Percentiles rank a stretch among this genome's conserved stretches.
Evolutionary conservation across 2,329 filamentous ascomycete species (phyloP).

Genomic region (Rutstroemia sp.): DNA sequence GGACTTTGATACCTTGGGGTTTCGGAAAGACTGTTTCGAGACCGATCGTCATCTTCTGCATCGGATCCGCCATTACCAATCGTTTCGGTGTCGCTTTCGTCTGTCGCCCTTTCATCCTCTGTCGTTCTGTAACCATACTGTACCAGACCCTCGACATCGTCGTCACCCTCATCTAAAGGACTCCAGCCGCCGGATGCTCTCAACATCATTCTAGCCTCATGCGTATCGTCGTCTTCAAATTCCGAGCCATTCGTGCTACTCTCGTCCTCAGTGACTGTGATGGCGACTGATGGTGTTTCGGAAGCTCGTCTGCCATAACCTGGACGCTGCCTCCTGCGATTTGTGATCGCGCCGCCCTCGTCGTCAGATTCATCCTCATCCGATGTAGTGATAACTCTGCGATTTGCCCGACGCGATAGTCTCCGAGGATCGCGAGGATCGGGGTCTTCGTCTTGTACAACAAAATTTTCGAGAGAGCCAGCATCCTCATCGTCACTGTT

Average conservation of each 20-base stretch:
- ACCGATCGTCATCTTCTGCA: slow-evolving; percentile 21
- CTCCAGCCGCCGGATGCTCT: slow-evolving; percentile 26
- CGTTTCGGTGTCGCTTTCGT: slow-evolving; percentile 25
- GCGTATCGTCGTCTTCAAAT: slow-evolving; percentile 19
- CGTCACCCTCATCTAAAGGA: slow-evolving; percentile 27
- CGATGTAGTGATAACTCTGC: slow-evolving; percentile 18
- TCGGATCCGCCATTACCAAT: slow-evolving; percentile 21
- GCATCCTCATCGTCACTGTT: slow-evolving; percentile 21
- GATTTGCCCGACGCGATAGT: not conserved
- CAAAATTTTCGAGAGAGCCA: slow-evolving; percentile 25
- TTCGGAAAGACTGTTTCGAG: slow-evolving; percentile 18
- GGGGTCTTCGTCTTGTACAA: slow-evolving; percentile 24
- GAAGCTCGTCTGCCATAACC: slow-evolving; percentile 5
- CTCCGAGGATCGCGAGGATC: slow-evolving; percentile 12
- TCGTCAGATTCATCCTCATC: slow-evolving; percentile 22
- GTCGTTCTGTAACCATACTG: slow-evolving; percentile 14
- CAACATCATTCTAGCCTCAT: slow-evolving; percentile 14
- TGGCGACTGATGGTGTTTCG: slow-evolving; percentile 15
- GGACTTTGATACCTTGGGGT: slow-evolving; percentile 14
- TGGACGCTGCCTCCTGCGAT: slow-evolving; percentile 17
- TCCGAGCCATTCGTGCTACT: slow-evolving; percentile 22
- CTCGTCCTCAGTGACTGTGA: slow-evolving; percentile 15
- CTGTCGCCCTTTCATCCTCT: slow-evolving; percentile 16
- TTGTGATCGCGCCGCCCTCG: slow-evolving; percentile 26
- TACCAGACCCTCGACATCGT: slow-evolving; percentile 16